Evolutionary conservation across 805 yeast species (phyloP).

Genomic region (Monosporozyma yasuniensis): DNA sequence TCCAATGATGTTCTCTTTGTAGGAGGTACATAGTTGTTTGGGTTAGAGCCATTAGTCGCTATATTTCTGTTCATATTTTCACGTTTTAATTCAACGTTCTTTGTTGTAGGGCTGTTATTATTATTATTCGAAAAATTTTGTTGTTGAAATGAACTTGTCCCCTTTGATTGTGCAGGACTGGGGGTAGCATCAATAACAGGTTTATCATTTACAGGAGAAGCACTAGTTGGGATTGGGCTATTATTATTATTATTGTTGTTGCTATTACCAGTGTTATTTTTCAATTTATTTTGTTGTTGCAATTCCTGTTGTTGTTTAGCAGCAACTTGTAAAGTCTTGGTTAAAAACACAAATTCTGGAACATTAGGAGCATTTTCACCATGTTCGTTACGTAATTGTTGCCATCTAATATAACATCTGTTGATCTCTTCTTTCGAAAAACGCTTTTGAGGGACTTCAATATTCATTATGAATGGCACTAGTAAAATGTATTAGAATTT

Average conservation of each 20-base stretch:
- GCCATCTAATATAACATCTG: conserved; percentile 32
- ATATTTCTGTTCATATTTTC: background rate
- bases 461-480: conserved; percentile 11
- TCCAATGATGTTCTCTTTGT: background rate
- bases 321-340: conserved; percentile 28
- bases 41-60: background rate
- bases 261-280: background rate
- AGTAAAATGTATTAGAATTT: background rate
- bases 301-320: conserved; percentile 29
- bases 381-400: conserved; percentile 29
- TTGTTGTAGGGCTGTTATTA: background rate
- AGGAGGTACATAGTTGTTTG: background rate
- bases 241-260: background rate
- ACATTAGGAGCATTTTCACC: conserved; percentile 29
- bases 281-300: conserved; percentile 12
- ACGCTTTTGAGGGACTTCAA: conserved; percentile 26
- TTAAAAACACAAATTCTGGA: conserved; percentile 30
- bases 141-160: background rate
- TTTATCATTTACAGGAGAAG: background rate
- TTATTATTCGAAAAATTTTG: conserved; percentile 8
- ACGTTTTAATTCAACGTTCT: background rate
- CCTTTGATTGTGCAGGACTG: background rate
- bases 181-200: background rate
- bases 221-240: background rate
- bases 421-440: conserved; percentile 31